These are phyloP conservation scores for Aspergillaceae sp. DNA, from an alignment of 2,329 filamentous ascomycete genomes.

Conservation along the genomic window DNA sequence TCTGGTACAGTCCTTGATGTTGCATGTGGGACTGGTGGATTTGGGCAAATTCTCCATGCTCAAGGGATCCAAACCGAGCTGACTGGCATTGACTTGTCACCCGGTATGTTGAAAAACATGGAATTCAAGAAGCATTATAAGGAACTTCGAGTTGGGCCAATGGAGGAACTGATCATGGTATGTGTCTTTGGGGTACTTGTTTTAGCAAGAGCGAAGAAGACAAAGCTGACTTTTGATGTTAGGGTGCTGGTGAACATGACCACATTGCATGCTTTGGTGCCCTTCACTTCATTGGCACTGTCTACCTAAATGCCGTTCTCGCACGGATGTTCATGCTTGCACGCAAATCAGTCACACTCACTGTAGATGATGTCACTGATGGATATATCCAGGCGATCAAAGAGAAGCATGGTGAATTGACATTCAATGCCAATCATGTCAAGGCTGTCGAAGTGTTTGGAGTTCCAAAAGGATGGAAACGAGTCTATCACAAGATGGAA, in stretches of 20 bases:
- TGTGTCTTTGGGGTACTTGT: too few species aligned
- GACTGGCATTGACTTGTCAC: constrained; percentile 1
- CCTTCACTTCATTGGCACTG: constrained; percentile 3
- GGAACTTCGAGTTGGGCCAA: constrained; percentile 2
- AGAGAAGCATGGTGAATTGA: too few species aligned
- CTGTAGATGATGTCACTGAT: not conserved
- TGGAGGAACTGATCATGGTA: constrained; percentile 2
- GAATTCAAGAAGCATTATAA: constrained; percentile 1
- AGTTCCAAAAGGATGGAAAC: too few species aligned
- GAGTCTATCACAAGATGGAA: too few species aligned
- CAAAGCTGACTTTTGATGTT: not conserved
- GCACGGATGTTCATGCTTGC: constrained; percentile 8
- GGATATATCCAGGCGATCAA: too few species aligned
- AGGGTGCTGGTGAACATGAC: constrained; percentile 2
- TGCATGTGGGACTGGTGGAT: constrained; percentile 2
- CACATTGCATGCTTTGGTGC: constrained; percentile 5
- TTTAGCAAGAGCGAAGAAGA: not conserved
- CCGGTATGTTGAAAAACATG: not conserved
- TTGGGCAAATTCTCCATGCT: not conserved
- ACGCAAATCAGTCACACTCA: constrained; percentile 3
- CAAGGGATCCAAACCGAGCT: not conserved
- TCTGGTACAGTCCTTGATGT: constrained; percentile 2
- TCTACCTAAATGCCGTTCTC: constrained; percentile 3
- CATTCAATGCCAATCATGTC: too few species aligned
- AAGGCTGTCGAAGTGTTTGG: too few species aligned